Base-by-base conservation (phyloP, 371 early-diverging fungal genomes). In the Massospora cicadina region DNA sequence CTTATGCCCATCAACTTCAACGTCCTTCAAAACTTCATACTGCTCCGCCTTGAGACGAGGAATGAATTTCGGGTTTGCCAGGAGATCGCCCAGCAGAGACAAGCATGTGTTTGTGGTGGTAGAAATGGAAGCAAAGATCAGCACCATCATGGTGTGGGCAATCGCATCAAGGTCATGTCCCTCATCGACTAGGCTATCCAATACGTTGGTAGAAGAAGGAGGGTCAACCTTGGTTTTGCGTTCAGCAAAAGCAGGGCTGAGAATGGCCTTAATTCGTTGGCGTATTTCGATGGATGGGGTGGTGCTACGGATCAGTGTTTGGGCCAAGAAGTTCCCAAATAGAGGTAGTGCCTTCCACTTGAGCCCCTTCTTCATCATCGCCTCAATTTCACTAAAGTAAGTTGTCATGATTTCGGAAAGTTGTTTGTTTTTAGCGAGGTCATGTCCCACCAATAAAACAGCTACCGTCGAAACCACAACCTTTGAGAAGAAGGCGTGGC, bases 21-120 rank as follows among this genome's bases (percentile, higher is more conserved):
- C 70, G 1, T 66, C 55, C 2, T 57, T 25, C 12, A 69, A 21
- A 7, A 68, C 68, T 1, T 68, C 56, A 33, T 71, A 60, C 65
- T 76, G 76, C 30, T 77, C 77, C 31, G 72, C 58, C 7, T 56
- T 55, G 0, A 77, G 53, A 30, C 68, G 72, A 13, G 65, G 23
- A 5, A 71, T 65, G 17, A 71, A 67, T 53, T 74, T 69, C 1
- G 74, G 74, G 29, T 72, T 33, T 7, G 70, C 61, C 33, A 69
- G n/a, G 17, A 78, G 32, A 5, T 64, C 70, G 53, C 74, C 74
- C 10, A 78, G 31, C 10, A 71, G 66, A n/a, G 58, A 23, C 0
- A 56, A 54, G 0, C 66, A 28, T 1, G 68, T 66, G 1, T 60
- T 68, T 0, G 66, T 31, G 3, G 76, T 76, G 0, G 77, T 71